A percentile compares a stretch with the other conserved stretches of the same genome.
phyloP scores from a whole-genome alignment of 225 moss, liverwort and hornwort species.

The Physcomitrellopsis africana region DNA sequence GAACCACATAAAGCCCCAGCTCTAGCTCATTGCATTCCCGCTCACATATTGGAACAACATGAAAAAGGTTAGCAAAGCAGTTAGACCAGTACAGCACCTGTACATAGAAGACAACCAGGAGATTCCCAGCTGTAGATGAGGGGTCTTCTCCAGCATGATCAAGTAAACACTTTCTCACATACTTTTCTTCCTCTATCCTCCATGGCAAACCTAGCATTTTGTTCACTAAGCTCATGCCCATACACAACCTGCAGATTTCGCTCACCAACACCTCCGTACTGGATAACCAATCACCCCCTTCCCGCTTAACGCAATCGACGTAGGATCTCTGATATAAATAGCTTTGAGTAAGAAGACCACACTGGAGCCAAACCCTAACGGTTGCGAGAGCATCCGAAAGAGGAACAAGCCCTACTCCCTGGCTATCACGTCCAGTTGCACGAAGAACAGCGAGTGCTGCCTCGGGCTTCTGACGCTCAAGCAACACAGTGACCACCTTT shows the following conservation, averaged over 20 bases:
- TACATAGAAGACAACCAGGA: conserved; percentile 69
- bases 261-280: conserved; percentile 69
- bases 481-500: conserved; percentile 69
- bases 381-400: conserved; percentile 71
- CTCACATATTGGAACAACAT: not conserved
- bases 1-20: not conserved
- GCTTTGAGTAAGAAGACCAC: conserved; percentile 70
- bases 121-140: conserved; percentile 65
- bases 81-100: conserved; percentile 46
- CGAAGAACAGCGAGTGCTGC: conserved; percentile 56
- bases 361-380: conserved; percentile 72
- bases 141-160: conserved; percentile 71
- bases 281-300: conserved; percentile 63
- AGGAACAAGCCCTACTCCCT: conserved; percentile 45
- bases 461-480: conserved; percentile 42
- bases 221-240: conserved; percentile 51
- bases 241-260: conserved; percentile 77
- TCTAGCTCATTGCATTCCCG: not conserved
- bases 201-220: conserved; percentile 72
- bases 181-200: conserved; percentile 76
- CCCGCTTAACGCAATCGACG: conserved; percentile 62
- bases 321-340: conserved; percentile 79
- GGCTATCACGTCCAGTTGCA: conserved; percentile 70
- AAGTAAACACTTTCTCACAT: conserved; percentile 64
- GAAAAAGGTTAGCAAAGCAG: not conserved